Base-by-base conservation (phyloP, 23 red algal species). In the Gracilaria caudata region DNA sequence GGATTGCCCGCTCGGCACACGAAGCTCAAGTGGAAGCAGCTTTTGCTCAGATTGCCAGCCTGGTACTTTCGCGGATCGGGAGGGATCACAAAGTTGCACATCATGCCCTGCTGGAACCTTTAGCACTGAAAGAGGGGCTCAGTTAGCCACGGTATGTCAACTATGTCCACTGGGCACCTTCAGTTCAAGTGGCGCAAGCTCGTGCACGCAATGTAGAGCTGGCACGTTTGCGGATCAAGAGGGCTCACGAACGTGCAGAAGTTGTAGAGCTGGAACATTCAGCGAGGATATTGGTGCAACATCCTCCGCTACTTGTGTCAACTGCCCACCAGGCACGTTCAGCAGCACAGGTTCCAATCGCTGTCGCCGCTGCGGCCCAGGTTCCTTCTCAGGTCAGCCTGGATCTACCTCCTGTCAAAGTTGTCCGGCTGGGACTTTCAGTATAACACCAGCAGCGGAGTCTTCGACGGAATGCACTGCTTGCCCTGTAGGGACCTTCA, bases 361-460 rank as follows among this genome's bases (percentile, higher is more conserved):
- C 14, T 86, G 82, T 41, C 29, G 26, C 13, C 20, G 36, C 11
- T 86, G 82, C 36, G 30, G 55, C 1, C 39, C 64, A 35, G 82
- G 82, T 2, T 35, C 25, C 44, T 86, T 72, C 35, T 47, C 43
- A 8, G 37, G 35, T 29, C 25, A 54, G 39, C 20, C 82, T 19
- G 82, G 82, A 7, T 38, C 44, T 1, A n/a, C 61, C 24, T 56
- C 21, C 63, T 86, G 82, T 28, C 39, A 49, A 49, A n/a, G 68
- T 11, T 86, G 82, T 21, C 82, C 82, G 6, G 64, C 64, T 64
- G 82, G 82, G 13, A 86, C 82, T 34, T 86, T 86, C 28, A 26
- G 55, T 26, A 57, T 23, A 19, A 60, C 40, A 10, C 1, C 64
- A 7, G 82, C 55, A 30, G 39, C 45, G 16, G 53, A 49, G 21